phyloP scores from a whole-genome alignment of 2,329 filamentous ascomycete genomes.

The Mariannaea elegans region DNA sequence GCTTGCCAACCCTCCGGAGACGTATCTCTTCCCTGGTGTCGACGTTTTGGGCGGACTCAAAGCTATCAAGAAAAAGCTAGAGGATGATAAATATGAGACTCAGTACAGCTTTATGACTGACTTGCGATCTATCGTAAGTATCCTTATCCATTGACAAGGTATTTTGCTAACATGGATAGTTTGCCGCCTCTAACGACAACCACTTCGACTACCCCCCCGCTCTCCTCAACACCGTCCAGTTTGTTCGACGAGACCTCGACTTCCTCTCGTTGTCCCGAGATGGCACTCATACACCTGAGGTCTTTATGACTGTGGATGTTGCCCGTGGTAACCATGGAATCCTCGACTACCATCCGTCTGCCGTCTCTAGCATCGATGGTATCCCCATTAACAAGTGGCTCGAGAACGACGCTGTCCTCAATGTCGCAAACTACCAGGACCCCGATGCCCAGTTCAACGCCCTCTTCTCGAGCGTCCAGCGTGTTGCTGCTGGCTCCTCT shows the following conservation, averaged over 20 bases:
- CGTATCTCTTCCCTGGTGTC: constrained; percentile 14
- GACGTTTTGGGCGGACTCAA: constrained; percentile 19
- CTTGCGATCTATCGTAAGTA: constrained; percentile 36
- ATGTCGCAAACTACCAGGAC: constrained; percentile 28
- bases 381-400: constrained; percentile 34
- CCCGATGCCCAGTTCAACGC: constrained; percentile 39
- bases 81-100: background rate
- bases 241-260: constrained; percentile 23
- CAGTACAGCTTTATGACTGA: constrained; percentile 20
- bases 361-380: constrained; percentile 34
- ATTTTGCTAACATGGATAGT: constrained; percentile 30
- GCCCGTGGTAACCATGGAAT: constrained; percentile 21
- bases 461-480: constrained; percentile 29
- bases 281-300: constrained; percentile 25
- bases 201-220: constrained; percentile 38
- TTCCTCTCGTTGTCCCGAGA: constrained; percentile 31
- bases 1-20: constrained; percentile 19
- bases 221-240: constrained; percentile 33
- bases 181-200: constrained; percentile 31
- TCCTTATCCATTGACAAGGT: no score
- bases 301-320: constrained; percentile 32
- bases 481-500: constrained; percentile 12
- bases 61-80: constrained; percentile 12
- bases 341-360: constrained; percentile 34
- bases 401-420: constrained; percentile 31